phyloP scores from a whole-genome alignment of 2,329 filamentous ascomycete genomes.

The Teratosphaeria epicoccoides region DNA sequence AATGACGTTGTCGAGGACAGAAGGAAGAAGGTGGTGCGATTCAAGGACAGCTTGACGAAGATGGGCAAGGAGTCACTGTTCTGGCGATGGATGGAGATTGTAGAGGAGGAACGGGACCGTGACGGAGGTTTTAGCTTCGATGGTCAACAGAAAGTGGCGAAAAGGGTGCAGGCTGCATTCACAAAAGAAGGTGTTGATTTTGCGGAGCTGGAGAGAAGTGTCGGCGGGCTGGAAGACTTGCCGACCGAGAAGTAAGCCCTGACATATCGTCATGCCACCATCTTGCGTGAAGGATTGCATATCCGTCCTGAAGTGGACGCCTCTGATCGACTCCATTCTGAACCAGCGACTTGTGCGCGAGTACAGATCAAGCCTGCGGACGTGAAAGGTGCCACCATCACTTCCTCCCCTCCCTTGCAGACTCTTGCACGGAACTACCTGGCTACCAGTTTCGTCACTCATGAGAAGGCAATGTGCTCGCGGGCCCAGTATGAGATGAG shows the following conservation, averaged over 20 bases:
- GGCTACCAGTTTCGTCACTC: too few relatives aligned
- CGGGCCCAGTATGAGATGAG: too few relatives aligned
- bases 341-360: too few relatives aligned
- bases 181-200: conserved; percentile 68
- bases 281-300: neutral
- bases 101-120: conserved; percentile 73
- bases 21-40: conserved; percentile 64
- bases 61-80: conserved; percentile 83
- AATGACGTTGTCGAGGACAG: conserved; percentile 48
- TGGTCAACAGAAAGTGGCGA: conserved; percentile 59
- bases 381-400: too few relatives aligned
- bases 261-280: too few relatives aligned
- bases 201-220: conserved; percentile 64
- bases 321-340: too few relatives aligned
- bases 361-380: too few relatives aligned
- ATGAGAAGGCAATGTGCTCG: too few relatives aligned
- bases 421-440: too few relatives aligned
- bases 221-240: conserved; percentile 51
- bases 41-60: conserved; percentile 62
- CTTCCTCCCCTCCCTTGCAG: too few relatives aligned
- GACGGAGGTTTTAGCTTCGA: conserved; percentile 70
- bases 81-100: conserved; percentile 83
- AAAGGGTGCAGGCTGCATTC: conserved; percentile 67
- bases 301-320: too few relatives aligned
- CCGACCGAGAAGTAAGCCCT: neutral